These are phyloP conservation scores for Intubia oerlemansii DNA, from an alignment of 2,329 filamentous ascomycete genomes.

Conservation along the genomic window DNA sequence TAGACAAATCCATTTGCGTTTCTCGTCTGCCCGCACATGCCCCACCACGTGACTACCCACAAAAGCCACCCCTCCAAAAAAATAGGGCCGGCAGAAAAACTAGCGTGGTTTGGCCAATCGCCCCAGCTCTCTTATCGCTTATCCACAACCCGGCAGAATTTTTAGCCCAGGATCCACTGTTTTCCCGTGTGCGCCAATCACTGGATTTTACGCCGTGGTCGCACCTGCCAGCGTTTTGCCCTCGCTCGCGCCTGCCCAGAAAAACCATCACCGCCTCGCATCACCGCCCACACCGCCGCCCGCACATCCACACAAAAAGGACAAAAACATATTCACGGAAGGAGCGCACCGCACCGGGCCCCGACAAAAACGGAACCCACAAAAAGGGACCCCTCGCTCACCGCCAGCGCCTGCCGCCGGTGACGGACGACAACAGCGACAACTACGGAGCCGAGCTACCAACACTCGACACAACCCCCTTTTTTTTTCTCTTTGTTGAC, in stretches of 20 bases:
- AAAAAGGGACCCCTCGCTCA: slow-evolving; percentile 1
- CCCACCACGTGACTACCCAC: no score
- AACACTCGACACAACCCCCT: not conserved
- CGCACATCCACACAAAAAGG: slow-evolving; percentile 1
- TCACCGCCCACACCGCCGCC: slow-evolving; percentile 6
- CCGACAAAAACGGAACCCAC: not conserved
- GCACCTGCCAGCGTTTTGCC: slow-evolving; percentile 4
- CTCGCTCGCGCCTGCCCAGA: slow-evolving; percentile 2
- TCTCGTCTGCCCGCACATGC: no score
- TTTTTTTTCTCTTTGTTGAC: not conserved
- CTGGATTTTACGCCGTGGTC: no score
- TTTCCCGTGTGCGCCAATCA: no score
- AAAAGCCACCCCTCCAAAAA: no score
- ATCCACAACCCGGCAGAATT: no score
- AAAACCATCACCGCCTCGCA: slow-evolving; percentile 5
- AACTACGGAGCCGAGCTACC: not conserved
- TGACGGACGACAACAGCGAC: not conserved
- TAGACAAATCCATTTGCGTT: no score
- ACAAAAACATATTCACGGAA: slow-evolving; percentile 1
- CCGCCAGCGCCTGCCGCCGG: slow-evolving; percentile 1
- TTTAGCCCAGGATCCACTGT: no score
- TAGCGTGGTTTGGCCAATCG: slow-evolving; percentile 2
- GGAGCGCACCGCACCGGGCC: not conserved
- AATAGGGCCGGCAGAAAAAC: slow-evolving; percentile 6
- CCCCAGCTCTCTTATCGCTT: no score